A percentile compares a stretch with the other conserved stretches of the same genome.
These are phyloP conservation scores for Digitaria exilis DNA, from an alignment of 202 grass and related monocot species.

Conservation along the genomic window DNA sequence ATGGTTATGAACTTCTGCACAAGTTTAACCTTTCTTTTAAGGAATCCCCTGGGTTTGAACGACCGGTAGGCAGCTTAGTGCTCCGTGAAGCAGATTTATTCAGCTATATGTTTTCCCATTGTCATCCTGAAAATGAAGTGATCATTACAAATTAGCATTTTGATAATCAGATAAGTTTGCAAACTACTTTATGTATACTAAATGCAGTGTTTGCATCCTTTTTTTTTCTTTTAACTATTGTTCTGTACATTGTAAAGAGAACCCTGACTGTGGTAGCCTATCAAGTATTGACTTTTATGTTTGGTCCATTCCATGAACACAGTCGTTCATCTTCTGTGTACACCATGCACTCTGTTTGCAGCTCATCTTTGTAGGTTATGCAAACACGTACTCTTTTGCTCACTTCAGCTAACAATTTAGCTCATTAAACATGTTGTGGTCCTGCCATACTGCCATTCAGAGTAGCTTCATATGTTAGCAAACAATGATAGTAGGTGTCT, in stretches of 20 bases:
- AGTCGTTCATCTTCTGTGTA: neutral
- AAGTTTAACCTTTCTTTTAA: constrained; percentile 1
- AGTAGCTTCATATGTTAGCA: constrained; percentile 32
- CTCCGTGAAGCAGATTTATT: neutral
- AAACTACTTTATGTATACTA: neutral
- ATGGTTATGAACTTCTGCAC: neutral
- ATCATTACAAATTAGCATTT: neutral
- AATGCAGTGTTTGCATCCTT: neutral
- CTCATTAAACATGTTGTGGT: constrained; percentile 22
- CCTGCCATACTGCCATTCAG: constrained; percentile 30
- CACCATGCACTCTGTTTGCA: neutral
- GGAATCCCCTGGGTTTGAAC: constrained; percentile 12
- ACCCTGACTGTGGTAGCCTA: neutral
- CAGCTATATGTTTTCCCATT: neutral
- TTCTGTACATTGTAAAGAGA: constrained; percentile 1
- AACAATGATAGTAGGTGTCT: neutral
- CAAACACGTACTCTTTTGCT: neutral
- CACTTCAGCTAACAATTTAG: constrained; percentile 26
- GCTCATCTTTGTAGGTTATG: neutral
- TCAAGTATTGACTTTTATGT: constrained; percentile 3
- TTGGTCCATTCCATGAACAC: neutral
- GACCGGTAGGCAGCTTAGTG: neutral
- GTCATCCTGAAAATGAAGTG: constrained; percentile 15
- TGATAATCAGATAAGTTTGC: neutral
- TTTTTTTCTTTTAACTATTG: neutral